Base-by-base conservation (phyloP, 139 green algal species). In the Picochlorum sp. region DNA sequence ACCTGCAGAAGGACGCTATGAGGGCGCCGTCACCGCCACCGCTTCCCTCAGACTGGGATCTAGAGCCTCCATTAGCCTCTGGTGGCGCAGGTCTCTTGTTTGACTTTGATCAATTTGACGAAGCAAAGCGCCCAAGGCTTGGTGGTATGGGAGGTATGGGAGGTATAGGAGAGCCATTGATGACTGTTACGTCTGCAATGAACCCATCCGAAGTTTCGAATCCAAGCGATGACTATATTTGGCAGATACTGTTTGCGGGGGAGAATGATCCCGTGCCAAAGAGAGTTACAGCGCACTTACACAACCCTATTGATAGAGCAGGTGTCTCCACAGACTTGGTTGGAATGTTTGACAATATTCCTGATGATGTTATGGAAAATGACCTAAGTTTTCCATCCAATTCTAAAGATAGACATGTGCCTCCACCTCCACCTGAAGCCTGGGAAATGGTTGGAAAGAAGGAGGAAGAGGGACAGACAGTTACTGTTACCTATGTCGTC, bases 191-290 rank as follows among this genome's bases (percentile, higher is more conserved):
- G 25, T 62, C 66, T 13, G 37, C 59, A 14, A 68, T 73, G 66
- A 57, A 57, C 28, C 66, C 66, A 2, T 33, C 33, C 35, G 66
- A 73, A 25, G 7, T 73, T 50, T 30, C 35, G 33, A 68, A 73
- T 50, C 66, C 66, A 22, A 54, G 28, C 10, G 66, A 73, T 26
- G 59, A 73, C 43, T 73, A 73, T 29, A 69, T 73, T 53, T 73
- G 66, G 66, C 66, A 73, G 50, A 67, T 73, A 8, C 49, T 73
- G 66, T 73, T 73, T 73, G 66, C 66, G 0, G 66, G 65, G n/a
- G 66, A 73, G 41, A 73, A 73, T 31, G 66, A 73, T 44, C 53
- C 56, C 14, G 51, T 73, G 26, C 66, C 66, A 50, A 73, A 68
- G 51, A 57, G 66, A 18, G 66, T 73, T 7, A 73, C 66, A 7